A percentile compares a stretch with the other conserved stretches of the same genome.
These are phyloP conservation scores for Chytridiales sp. DNA, from an alignment of 371 early-diverging fungal genomes.

Conservation along the genomic window DNA sequence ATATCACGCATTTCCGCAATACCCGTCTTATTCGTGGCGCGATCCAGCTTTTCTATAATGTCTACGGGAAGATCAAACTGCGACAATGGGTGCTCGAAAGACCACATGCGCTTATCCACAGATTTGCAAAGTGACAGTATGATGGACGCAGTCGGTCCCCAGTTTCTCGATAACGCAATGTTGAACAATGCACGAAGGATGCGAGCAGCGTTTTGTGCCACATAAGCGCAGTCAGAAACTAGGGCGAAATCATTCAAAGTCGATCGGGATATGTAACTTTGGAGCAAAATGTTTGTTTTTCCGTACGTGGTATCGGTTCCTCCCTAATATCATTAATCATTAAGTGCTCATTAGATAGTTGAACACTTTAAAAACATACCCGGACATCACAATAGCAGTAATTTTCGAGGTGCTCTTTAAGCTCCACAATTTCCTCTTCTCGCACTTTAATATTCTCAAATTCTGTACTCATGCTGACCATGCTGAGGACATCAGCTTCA, in stretches of 20 bases:
- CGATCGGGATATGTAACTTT: conserved; percentile 78
- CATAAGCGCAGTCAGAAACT: conserved; percentile 88
- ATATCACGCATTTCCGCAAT: conserved; percentile 82
- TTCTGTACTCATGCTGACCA: conserved; percentile 88
- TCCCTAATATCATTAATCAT: conserved; percentile 27
- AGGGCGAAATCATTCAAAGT: conserved; percentile 88
- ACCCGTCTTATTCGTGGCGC: conserved; percentile 15
- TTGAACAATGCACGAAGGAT: conserved; percentile 95
- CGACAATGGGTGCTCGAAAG: conserved; percentile 84
- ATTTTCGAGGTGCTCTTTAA: conserved; percentile 66
- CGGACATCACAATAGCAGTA: conserved; percentile 81
- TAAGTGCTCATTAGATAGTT: conserved; percentile 1
- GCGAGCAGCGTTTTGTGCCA: conserved; percentile 90
- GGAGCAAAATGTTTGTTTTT: conserved; percentile 91
- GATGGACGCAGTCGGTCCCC: conserved; percentile 82
- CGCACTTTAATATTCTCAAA: conserved; percentile 90
- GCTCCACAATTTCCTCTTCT: conserved; percentile 80
- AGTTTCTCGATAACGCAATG: conserved; percentile 84
- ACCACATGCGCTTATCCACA: conserved; percentile 92
- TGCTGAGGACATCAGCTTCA: conserved; percentile 81
- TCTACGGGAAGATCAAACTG: conserved; percentile 82
- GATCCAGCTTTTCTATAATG: conserved; percentile 73
- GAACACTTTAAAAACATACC: conserved; percentile 40
- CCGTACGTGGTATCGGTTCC: conserved; percentile 69
- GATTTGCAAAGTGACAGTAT: conserved; percentile 84